Base-by-base conservation (phyloP, 805 yeast genomes). In the Osmozyma mogii region DNA sequence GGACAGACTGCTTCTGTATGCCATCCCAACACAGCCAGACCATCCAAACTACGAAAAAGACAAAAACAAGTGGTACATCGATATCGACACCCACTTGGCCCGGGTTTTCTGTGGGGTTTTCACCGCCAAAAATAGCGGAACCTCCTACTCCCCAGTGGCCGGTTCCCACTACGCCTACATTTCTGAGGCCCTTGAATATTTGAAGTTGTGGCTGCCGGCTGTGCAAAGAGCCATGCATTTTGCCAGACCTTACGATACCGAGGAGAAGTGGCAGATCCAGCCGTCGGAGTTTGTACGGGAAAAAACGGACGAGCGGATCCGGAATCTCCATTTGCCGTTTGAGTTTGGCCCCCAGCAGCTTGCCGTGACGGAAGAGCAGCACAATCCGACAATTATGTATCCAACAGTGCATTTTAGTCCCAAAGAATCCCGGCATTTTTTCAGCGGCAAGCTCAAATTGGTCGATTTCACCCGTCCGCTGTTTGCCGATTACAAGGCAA, bases 161-260 rank as follows among this genome's bases (percentile, higher is more conserved):
- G 58, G 59, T 3, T 47, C 57, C 3, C 61, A 59, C 31, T 57
- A 54, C 33, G 35, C 31, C 17, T 60, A 56, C 34, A 37, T 50
- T 20, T 44, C 50, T 31, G 47, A 41, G 16, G 67, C 56, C 1
- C 43, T 63, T 26, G 29, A 40, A 15, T 57, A 55, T 25, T 40
- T 61, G 25, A 40, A 38, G 15, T 39, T 44, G 6, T 59, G 65
- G 64, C 44, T 53, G 32, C 59, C 63, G 5, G 64, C 59, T 28
- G 37, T 58, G n/a, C 41, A 40, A 4, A 15, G 28, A 4, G 24
- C 54, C 31, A 29, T 43, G 15, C 22, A 39, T 5, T 47, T 32
- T 29, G 31, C 21, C 4, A 26, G 52, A 18, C 15, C 44, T 3
- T 25, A 32, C 13, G 28, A 31, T 15, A 39, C 44, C 6, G 18